Evolutionary conservation across 2,329 filamentous ascomycete species (phyloP), one percentile per base, ranked within the genome.

Genomic region (Calonectria montana): DNA sequence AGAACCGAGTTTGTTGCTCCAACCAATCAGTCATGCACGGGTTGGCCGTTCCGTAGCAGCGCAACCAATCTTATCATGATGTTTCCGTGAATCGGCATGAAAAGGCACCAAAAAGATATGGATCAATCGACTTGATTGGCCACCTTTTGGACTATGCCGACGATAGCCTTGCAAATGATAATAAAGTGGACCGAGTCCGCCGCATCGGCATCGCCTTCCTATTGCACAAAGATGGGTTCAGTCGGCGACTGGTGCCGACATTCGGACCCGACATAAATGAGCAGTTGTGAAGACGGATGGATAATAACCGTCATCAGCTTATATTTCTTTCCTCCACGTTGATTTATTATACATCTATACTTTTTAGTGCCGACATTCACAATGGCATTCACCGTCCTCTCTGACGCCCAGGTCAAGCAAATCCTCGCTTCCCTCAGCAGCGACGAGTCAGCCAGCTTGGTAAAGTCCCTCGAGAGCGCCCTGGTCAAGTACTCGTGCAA

Each of bases 401-500:
- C 77, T 4, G 74, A 79, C 25, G 6, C 47, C 6, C 75, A 79
- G 27, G 70, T 79, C 18, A 76, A 73, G n/a, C 69, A 76, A 21
- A 77, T 79, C 41, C 69, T 79, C 0, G 70, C 70, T 37, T 70
- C 61, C 6, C 61, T 79, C 13, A 70, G 75, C 2, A 57, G 73
- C 3, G 59, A 69, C 1, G 77, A 79, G n/a, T 72, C 78, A 0
- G 25, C 69, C 0, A 71, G 61, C 2, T 70, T 79, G 5, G 70
- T 75, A 15, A 55, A 43, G 6, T 70, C 76, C 2, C 76, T 79
- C 0, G 69, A 78, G 18, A 31, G 61, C 3, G 75, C 77, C 8
- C 77, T 79, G 27, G 67, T 77, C 0, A 72, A 73, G 15, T 94
- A 93, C 78, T 93, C 91, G 0, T 91, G 90, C 16, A 88, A 89